Base-by-base conservation (phyloP, 805 yeast species). In the Candida tammaniensis region DNA sequence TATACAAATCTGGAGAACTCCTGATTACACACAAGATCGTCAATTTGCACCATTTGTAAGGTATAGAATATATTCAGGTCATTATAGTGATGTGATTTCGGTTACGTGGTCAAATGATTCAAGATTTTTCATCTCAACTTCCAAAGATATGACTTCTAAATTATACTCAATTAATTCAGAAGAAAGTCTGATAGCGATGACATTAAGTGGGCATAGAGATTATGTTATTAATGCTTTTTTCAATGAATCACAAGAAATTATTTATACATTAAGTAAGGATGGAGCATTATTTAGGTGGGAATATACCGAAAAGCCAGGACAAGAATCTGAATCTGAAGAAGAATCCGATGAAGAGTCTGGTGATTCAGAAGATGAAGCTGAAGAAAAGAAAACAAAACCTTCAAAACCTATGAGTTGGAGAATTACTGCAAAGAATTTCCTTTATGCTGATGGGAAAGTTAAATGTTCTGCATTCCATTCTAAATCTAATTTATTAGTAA, bases 11-110 rank as follows among this genome's bases (percentile, higher is more conserved):
- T 93, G 98, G 98, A 81, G 78, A 51, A 86, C 97, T 1, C 97
- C 97, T 0, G 80, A 76, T 30, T 66, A 70, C 16, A 64, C 78
- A 6, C 93, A 86, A 48, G 96, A 87, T 51, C 73, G 95, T 41
- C 96, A 88, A 55, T 93, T 93, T 70, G 93, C 96, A 0, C 98
- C 98, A 11, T 93, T 93, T 60, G 85, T 91, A 24, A 82, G 95
- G 43, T 86, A 86, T 59, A 70, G 95, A 51, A 76, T 85, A 6
- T 88, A 88, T 50, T 87, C 96, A 1, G 98, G 98, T 22, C 98
- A 93, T 64, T 88, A 79, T 55, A 80, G 80, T 32, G 94, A 86
- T 48, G 77, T 93, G 16, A 70, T 76, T 1, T 77, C 88, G 2
- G 57, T 93, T 8, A 71, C 86, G 3, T 93, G 98, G 98, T 86